phyloP scores from a whole-genome alignment of 2,329 filamentous ascomycete species.

The Xylaria sp. region DNA sequence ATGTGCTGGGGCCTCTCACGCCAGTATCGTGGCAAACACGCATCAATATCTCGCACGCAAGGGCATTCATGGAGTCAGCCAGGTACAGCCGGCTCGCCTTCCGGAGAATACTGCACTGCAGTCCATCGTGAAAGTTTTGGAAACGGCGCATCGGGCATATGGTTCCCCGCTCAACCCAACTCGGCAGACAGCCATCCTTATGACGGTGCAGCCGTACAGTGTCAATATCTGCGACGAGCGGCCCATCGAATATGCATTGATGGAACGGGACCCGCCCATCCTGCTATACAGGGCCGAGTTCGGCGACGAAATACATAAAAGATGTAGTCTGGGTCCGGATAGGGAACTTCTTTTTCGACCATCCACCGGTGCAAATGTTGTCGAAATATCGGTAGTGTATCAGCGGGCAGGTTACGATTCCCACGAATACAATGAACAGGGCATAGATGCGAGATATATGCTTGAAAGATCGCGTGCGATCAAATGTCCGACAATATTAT shows the following conservation, averaged over 20 bases:
- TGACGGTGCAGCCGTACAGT: conserved; percentile 47
- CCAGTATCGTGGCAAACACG: conserved; percentile 44
- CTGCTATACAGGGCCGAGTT: conserved; percentile 43
- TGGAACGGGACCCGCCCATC: conserved; percentile 36
- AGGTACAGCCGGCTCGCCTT: conserved; percentile 18
- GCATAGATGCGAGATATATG: conserved; percentile 35
- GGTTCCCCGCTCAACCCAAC: conserved; percentile 20
- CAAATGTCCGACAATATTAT: conserved; percentile 47
- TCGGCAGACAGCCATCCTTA: conserved; percentile 40
- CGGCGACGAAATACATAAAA: conserved; percentile 35
- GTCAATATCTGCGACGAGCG: conserved; percentile 49
- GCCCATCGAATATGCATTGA: conserved; percentile 47
- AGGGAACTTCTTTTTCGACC: conserved; percentile 42
- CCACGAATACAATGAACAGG: conserved; percentile 41
- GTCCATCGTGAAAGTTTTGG: conserved; percentile 37
- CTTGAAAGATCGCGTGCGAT: conserved; percentile 45
- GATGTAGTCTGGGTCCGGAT: conserved; percentile 35
- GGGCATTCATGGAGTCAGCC: conserved; percentile 27
- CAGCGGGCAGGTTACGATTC: conserved; percentile 47
- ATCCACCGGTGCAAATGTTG: conserved; percentile 18
- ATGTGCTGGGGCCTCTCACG: conserved; percentile 44
- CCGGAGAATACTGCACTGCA: conserved; percentile 39
- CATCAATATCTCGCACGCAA: conserved; percentile 40
- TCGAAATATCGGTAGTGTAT: conserved; percentile 48
- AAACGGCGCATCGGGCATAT: conserved; percentile 40